phyloP scores from a whole-genome alignment of 1,139 yeast species.

The Debaryomyces fabryi region DNA sequence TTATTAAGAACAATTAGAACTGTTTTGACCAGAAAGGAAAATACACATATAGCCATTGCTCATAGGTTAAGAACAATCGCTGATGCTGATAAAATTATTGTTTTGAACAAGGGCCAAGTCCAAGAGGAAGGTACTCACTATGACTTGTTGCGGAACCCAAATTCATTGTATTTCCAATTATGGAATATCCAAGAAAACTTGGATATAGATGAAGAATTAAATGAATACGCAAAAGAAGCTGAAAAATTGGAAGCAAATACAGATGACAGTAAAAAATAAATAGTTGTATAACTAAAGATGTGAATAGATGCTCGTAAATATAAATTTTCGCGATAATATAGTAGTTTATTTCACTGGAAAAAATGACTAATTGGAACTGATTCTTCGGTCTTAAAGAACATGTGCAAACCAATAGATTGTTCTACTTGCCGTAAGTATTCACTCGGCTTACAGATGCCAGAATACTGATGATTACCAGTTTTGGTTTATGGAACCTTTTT shows the following conservation, averaged over 20 bases:
- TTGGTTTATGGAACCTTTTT: no score
- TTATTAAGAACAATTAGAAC: constrained; percentile 70
- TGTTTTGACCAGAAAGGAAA: constrained; percentile 57
- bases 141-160: constrained; percentile 52
- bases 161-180: constrained; percentile 70
- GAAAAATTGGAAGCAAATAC: constrained; percentile 9
- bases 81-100: constrained; percentile 92
- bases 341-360: background rate
- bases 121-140: constrained; percentile 86
- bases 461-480: background rate
- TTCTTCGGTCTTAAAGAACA: background rate
- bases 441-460: background rate
- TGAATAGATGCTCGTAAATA: background rate
- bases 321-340: background rate
- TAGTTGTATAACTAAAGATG: constrained; percentile 6
- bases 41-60: constrained; percentile 89
- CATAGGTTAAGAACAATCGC: constrained; percentile 93
- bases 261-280: constrained; percentile 10
- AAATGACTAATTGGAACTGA: background rate
- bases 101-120: constrained; percentile 74
- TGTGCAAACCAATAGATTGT: background rate
- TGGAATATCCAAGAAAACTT: constrained; percentile 93
- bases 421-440: background rate
- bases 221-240: constrained; percentile 22
- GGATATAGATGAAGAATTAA: constrained; percentile 45